A percentile compares a stretch with the other conserved stretches of the same genome.
Conservation (phyloP, 805 yeast genomes). For the Yarrowia sp. region DNA sequence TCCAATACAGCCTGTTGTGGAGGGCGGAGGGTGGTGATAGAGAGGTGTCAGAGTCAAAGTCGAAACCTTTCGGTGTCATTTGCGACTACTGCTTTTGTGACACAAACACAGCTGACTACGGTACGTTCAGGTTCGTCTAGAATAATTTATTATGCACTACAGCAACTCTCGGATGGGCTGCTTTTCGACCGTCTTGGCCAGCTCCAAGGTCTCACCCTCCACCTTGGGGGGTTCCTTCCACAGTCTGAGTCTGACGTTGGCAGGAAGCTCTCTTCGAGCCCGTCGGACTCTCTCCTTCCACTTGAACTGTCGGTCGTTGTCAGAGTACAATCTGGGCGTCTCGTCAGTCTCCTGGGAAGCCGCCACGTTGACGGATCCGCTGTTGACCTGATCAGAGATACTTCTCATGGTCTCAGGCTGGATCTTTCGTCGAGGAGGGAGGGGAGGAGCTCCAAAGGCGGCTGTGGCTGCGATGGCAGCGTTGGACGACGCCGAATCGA, state of each 20-base stretch:
- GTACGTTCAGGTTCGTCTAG: background rate
- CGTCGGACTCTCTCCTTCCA: slow-evolving; percentile 64
- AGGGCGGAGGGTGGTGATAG: no score
- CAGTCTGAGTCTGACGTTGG: slow-evolving; percentile 52
- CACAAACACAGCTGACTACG: no score
- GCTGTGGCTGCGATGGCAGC: slow-evolving; percentile 48
- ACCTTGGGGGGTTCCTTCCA: slow-evolving; percentile 57
- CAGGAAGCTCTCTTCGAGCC: slow-evolving; percentile 55
- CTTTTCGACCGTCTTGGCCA: slow-evolving; percentile 36
- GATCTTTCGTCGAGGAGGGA: slow-evolving; percentile 34
- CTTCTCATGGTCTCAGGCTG: slow-evolving; percentile 49
- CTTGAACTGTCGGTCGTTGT: slow-evolving; percentile 59
- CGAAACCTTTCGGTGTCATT: no score
- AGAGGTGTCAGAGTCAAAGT: no score
- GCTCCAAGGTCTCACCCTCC: slow-evolving; percentile 47
- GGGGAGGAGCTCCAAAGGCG: slow-evolving; percentile 39
- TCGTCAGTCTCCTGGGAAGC: slow-evolving; percentile 42
- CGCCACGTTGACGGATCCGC: slow-evolving; percentile 45
- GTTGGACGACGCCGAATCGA: slow-evolving; percentile 5
- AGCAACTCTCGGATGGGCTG: slow-evolving; percentile 16
- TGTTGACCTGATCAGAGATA: slow-evolving; percentile 24
- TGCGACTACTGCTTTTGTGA: no score
- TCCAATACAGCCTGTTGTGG: no score
- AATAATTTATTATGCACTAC: slow-evolving; percentile 9
- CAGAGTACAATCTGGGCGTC: slow-evolving; percentile 42